Base-by-base conservation (phyloP, 208 protist species). In the Wallacemonas sp. region DNA sequence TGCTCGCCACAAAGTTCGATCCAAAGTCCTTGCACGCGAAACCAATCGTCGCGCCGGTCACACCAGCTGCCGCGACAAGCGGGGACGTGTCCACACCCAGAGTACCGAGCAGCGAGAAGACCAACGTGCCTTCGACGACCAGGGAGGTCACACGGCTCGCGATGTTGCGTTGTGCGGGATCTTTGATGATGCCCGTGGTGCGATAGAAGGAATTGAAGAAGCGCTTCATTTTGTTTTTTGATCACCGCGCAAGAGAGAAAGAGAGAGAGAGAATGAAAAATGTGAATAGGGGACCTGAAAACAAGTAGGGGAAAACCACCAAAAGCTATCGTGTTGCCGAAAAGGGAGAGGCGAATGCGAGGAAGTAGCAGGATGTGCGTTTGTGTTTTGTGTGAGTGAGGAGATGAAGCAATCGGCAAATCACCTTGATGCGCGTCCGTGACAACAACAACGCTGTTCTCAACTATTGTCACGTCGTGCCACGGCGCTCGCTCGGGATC, bases 21-120 rank as follows among this genome's bases (percentile, higher is more conserved):
- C 87, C 85, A 79, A 92, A 87, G 61, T 93, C 87, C 56, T 89
- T 92, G 72, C 77, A 88, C 2, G 90, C 85, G 68, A 96, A 96
- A 33, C 87, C 87, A 29, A 93, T 81, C 8, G 87, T 92, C 8
- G 87, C 90, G n/a, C 85, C 87, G 0, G 83, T 88, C 24, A 95
- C 70, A 56, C 89, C 89, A 11, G 86, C 84, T 34, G 86, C 86
- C 8, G 89, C 74, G 55, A 95, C 74, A 0, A 96, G 74, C 0
- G 87, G 87, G 1, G 83, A 79, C 2, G 83, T 92, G 62, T 93
- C 90, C 11, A 91, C 72, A 41, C 87, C 87, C 47, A 91, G 16
- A 0, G 87, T 92, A 16, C 90, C 87, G 8, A 96, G 61, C 23
- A 82, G 44, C 1, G 83, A 84, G 66, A 96, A 92, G 23, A 68